Conservation (phyloP, 805 yeast genomes). For the Candida arabinofermentans region DNA sequence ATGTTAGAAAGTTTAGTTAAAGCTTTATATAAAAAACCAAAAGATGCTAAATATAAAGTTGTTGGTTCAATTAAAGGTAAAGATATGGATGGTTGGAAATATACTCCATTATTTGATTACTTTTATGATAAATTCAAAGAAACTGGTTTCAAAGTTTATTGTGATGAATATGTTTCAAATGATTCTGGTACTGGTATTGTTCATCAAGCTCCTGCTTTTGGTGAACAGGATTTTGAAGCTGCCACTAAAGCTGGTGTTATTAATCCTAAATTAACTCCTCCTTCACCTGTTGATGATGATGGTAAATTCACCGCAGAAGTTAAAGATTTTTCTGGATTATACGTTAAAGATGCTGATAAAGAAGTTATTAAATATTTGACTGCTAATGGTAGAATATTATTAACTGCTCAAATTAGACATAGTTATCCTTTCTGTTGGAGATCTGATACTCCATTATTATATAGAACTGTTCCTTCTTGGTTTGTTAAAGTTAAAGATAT, state of each 20-base stretch:
- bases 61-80: constrained; percentile 79
- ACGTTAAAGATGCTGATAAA: constrained; percentile 95
- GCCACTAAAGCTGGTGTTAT: constrained; percentile 76
- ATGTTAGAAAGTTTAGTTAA: constrained; percentile 78
- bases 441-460: constrained; percentile 95
- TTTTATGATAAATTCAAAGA: constrained; percentile 73
- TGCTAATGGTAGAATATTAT: constrained; percentile 68
- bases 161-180: constrained; percentile 79
- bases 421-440: constrained; percentile 99
- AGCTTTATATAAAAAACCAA: constrained; percentile 91
- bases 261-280: constrained; percentile 63
- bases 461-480: constrained; percentile 98
- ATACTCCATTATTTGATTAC: constrained; percentile 80
- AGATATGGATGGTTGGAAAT: constrained; percentile 73
- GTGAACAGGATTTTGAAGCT: constrained; percentile 95
- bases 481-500: constrained; percentile 85
- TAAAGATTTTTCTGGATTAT: constrained; percentile 68
- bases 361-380: constrained; percentile 82
- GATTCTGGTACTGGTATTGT: constrained; percentile 99
- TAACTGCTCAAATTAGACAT: constrained; percentile 83
- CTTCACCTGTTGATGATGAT: constrained; percentile 91
- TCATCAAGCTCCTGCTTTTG: constrained; percentile 97
- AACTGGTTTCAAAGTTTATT: constrained; percentile 76
- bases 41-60: constrained; percentile 78
- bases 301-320: constrained; percentile 82